These are phyloP conservation scores for Irpex lacteus DNA, from an alignment of 1,284 basidiomycete species.

Conservation along the genomic window DNA sequence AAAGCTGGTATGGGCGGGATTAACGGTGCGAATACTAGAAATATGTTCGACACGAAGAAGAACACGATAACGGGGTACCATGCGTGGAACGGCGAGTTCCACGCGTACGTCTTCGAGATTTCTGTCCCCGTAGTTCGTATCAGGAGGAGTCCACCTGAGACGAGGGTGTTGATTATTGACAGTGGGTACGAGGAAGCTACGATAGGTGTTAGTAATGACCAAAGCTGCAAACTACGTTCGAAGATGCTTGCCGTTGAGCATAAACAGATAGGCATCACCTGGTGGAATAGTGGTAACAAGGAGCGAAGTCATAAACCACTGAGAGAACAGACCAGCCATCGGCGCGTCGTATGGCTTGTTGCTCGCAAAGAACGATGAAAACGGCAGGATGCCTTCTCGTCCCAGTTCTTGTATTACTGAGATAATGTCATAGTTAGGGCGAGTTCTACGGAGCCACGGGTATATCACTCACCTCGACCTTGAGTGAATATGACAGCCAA, in stretches of 20 bases:
- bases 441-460: not conserved
- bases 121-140: constrained; percentile 46
- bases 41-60: constrained; percentile 64
- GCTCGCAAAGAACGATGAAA: constrained; percentile 57
- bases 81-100: constrained; percentile 63
- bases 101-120: constrained; percentile 36
- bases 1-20: constrained; percentile 53
- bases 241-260: constrained; percentile 50
- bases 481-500: constrained; percentile 61
- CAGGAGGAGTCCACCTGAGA: constrained; percentile 57
- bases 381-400: constrained; percentile 62
- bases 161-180: constrained; percentile 54
- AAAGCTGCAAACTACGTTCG: not conserved
- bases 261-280: constrained; percentile 67
- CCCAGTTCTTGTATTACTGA: constrained; percentile 70
- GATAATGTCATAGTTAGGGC: not conserved
- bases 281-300: constrained; percentile 52
- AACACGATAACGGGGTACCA: constrained; percentile 43
- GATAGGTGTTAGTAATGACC: not conserved
- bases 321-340: constrained; percentile 51
- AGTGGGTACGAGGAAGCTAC: constrained; percentile 15
- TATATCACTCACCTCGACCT: constrained; percentile 46
- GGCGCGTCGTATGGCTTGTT: constrained; percentile 64
- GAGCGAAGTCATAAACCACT: constrained; percentile 51
- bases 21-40: constrained; percentile 55